Percentiles rank a stretch among this genome's conserved stretches.
These are phyloP conservation scores for Aschersonia sp. DNA, from an alignment of 2,329 filamentous ascomycete genomes.

Conservation along the genomic window DNA sequence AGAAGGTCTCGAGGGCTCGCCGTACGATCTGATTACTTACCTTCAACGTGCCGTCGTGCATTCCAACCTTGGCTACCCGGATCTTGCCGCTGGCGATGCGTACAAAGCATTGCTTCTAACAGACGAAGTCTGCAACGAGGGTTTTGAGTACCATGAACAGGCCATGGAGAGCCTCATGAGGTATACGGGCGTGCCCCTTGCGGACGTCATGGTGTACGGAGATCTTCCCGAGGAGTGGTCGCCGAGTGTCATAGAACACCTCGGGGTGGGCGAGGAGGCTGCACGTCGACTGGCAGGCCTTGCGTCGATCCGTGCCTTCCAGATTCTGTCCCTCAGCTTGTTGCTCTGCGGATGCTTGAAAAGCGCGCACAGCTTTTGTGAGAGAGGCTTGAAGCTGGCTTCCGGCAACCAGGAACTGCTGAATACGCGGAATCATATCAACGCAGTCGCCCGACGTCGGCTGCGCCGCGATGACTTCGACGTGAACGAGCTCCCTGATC, in stretches of 20 bases:
- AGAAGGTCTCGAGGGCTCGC: conserved; percentile 30
- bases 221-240: conserved; percentile 21
- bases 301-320: conserved; percentile 42
- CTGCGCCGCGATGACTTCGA: conserved; percentile 31
- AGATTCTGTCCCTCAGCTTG: conserved; percentile 41
- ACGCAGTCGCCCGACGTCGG: conserved; percentile 33
- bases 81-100: conserved; percentile 78
- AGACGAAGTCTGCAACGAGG: conserved; percentile 66
- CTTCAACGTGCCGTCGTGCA: conserved; percentile 59
- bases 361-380: conserved; percentile 51
- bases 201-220: conserved; percentile 31
- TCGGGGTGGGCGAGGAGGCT: conserved; percentile 17
- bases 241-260: conserved; percentile 16
- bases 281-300: conserved; percentile 28
- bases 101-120: conserved; percentile 80
- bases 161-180: conserved; percentile 37
- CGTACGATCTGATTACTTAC: conserved; percentile 51
- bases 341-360: conserved; percentile 53
- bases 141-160: conserved; percentile 68
- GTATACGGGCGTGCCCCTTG: conserved; percentile 18
- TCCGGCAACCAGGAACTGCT: conserved; percentile 41
- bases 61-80: conserved; percentile 66
- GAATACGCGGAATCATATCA: conserved; percentile 37
- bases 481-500: conserved; percentile 47
- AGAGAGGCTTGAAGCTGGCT: conserved; percentile 41